Base-by-base conservation (phyloP, 345 rosid species). In the Tarenaya hassleriana region DNA sequence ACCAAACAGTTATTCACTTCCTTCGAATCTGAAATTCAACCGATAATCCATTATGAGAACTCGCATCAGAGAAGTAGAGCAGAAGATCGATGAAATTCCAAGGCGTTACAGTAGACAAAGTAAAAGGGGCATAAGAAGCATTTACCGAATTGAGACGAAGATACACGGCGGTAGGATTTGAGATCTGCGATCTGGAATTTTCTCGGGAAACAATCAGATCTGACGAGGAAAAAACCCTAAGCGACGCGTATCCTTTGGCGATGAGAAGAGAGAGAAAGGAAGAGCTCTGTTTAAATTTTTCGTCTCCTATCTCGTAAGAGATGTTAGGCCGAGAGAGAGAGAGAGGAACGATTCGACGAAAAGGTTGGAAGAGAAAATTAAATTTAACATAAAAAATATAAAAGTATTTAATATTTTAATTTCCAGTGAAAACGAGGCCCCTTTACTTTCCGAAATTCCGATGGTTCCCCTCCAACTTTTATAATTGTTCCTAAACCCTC, bases 111-210 rank as follows among this genome's bases (percentile, higher is more conserved):
- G 62, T 34, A 21, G 31, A 16, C 29, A 16, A 33, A 13, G 4
- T 33, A 38, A 4, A 15, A 18, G 8, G 21, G 16, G 34, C 27
- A 0, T 7, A 52, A 50, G 10, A 42, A 42, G 34, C 32, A 31
- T 47, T 53, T 57, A 65, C 71, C 63, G 13, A 40, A 68, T 44
- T 50, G 35, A 53, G 45, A 58, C 27, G 11, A 46, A 33, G 50
- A 37, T 20, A 18, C 5, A 24, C 12, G 16, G 38, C 39, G 58
- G 21, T 47, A 33, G 37, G 37, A 50, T 19, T 47, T 24, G 51
- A 71, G 78, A 77, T 75, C 75, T 72, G 61, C 32, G 63, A 41
- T 49, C 55, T 44, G 18, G 16, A 21, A 31, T 42, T 56, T 44
- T 46, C 21, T 45, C 32, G 44, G 42, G 41, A 45, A 54, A 43